Evolutionary conservation across 768 basidiomycete genomes (phyloP).

Genomic region (Pisolithus marmoratus): DNA sequence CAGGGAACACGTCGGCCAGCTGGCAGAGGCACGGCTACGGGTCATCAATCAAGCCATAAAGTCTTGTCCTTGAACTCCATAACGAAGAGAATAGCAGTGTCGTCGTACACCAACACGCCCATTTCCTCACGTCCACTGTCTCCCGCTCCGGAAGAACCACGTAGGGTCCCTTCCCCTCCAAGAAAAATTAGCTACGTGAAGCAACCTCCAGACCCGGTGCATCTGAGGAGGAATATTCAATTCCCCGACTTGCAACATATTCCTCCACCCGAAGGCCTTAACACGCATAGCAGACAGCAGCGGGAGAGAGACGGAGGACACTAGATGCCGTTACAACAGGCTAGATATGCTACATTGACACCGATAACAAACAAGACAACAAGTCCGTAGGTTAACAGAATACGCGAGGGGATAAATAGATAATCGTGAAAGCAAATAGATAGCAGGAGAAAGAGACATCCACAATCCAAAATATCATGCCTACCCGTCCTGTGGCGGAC

Average conservation of each 20-base stretch:
- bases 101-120: conserved; percentile 41
- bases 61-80: conserved; percentile 54
- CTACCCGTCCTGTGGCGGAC: background rate
- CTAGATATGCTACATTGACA: background rate
- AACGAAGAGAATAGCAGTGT: conserved; percentile 46
- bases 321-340: background rate
- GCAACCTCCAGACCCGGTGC: conserved; percentile 17
- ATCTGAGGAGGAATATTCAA: conserved; percentile 42
- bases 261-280: conserved; percentile 16
- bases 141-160: conserved; percentile 31
- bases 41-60: conserved; percentile 42
- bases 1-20: conserved; percentile 2
- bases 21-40: conserved; percentile 11
- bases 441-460: background rate
- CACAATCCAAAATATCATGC: background rate
- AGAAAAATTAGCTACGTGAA: conserved; percentile 33
- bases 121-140: conserved; percentile 30
- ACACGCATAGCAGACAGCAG: background rate
- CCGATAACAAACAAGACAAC: background rate
- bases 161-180: conserved; percentile 36
- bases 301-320: background rate
- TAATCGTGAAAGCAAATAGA: background rate
- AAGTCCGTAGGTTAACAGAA: background rate
- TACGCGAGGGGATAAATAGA: background rate
- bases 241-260: conserved; percentile 33